Evolutionary conservation across 2,329 filamentous ascomycete species (phyloP).

Genomic region (Blastomyces parvus): DNA sequence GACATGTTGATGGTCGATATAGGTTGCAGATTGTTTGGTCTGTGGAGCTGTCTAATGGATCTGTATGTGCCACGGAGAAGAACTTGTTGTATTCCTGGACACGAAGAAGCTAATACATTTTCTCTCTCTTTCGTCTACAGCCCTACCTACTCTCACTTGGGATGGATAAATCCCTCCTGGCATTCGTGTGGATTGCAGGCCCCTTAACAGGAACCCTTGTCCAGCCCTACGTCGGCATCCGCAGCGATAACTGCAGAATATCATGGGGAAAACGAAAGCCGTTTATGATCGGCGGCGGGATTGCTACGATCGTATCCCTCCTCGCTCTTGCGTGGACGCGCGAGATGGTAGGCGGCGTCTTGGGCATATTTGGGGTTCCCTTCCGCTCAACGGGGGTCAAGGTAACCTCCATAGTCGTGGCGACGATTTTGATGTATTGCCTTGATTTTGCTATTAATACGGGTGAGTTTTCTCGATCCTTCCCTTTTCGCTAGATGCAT

Average conservation of each 20-base stretch:
- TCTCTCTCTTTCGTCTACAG: constrained; percentile 16
- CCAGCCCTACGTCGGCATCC: constrained; percentile 72
- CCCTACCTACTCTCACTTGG: constrained; percentile 72
- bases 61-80: constrained; percentile 39
- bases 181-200: constrained; percentile 75
- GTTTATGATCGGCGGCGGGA: constrained; percentile 64
- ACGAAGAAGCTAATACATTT: not conserved
- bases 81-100: not conserved
- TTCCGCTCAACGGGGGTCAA: constrained; percentile 56
- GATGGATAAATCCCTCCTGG: constrained; percentile 72
- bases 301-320: constrained; percentile 57
- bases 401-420: constrained; percentile 60
- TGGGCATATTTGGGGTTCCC: constrained; percentile 62
- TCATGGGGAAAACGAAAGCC: constrained; percentile 71
- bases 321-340: constrained; percentile 64
- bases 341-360: constrained; percentile 59
- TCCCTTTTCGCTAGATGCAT: not conserved
- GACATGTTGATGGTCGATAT: not conserved
- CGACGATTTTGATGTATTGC: constrained; percentile 78
- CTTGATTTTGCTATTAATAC: constrained; percentile 95
- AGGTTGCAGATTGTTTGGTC: constrained; percentile 91
- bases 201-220: constrained; percentile 69
- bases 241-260: constrained; percentile 67
- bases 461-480: constrained; percentile 40
- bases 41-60: constrained; percentile 87